Evolutionary conservation across 805 yeast genomes (phyloP), one percentile per base, ranked within the genome.

Genomic region (Kregervanrija fluxuum): DNA sequence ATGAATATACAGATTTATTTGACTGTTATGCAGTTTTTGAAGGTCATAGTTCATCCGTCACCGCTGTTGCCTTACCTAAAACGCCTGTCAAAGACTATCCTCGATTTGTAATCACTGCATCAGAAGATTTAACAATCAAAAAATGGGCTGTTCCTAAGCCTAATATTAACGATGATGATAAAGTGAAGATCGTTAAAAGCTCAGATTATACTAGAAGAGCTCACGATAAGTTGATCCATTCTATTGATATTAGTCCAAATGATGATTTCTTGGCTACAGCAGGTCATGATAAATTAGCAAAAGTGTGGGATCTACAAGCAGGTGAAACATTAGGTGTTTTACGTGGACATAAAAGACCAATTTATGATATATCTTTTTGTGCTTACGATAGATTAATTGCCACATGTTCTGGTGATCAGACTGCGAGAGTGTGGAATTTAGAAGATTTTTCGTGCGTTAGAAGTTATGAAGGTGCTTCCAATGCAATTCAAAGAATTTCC

Each of bases 151-250:
- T 89, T 30, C 88, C 90, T 5, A 66, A 66, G 43, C 66, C 64
- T n/a, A 42, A 37, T 14, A 48, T 36, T 8, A 36, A 36, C 31
- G 28, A 8, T 22, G 17, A 17, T 8, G 35, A 39, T 30, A 43
- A 47, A 11, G 46, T 54, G 4, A 52, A 55, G 14, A 53, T 57
- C 3, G 71, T 85, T 6, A 79, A 73, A 54, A 68, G 72, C 2
- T 85, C 96, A 2, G 88, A 81, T 44, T 93, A 83, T 63, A 93
- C 99, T 0, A 79, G 96, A 70, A 79, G 90, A 57, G 98, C 97
- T 1, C 99, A 93, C 62, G 98, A 93, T 44, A 93, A 91, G 62
- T 96, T 93, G 63, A 93, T 93, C 48, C 95, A 93, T 57, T 76
- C 91, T 2, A 67, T 93, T 43, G 96, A 89, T 51, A 71, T 93